A percentile compares a stretch with the other conserved stretches of the same genome.
Evolutionary conservation across 495 filamentous ascomycete species (phyloP).

Genomic region (Xylaria longipes): DNA sequence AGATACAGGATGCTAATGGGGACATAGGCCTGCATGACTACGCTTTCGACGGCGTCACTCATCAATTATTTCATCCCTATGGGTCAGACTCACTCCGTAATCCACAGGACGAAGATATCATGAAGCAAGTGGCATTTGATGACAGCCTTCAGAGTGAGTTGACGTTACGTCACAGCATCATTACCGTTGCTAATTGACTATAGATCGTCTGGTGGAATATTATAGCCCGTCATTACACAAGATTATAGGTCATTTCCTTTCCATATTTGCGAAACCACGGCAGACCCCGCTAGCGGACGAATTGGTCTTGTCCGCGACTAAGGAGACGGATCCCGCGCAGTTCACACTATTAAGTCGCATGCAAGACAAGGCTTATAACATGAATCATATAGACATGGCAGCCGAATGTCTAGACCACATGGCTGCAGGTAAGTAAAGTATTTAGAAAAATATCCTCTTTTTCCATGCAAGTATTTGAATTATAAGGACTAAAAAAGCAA

Average conservation of each 20-base stretch:
- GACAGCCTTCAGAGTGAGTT: constrained; percentile 65
- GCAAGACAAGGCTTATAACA: constrained; percentile 31
- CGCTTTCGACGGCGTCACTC: constrained; percentile 69
- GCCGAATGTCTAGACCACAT: constrained; percentile 59
- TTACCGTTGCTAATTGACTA: background rate
- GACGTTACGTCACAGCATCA: background rate
- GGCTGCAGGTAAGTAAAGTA: no score
- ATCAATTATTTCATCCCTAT: constrained; percentile 68
- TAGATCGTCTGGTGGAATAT: constrained; percentile 52
- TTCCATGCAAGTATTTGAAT: no score
- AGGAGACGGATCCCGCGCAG: constrained; percentile 41
- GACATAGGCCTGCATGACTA: constrained; percentile 61
- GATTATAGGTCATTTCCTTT: constrained; percentile 46
- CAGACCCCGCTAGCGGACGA: constrained; percentile 54
- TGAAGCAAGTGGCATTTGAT: constrained; percentile 70
- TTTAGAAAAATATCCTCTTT: no score
- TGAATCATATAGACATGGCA: constrained; percentile 51
- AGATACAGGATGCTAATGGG: constrained; percentile 13
- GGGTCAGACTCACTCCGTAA: constrained; percentile 62
- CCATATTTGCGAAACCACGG: constrained; percentile 50
- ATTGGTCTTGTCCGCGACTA: constrained; percentile 48
- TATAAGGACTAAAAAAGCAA: no score
- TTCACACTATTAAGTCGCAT: constrained; percentile 56
- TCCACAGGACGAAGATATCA: constrained; percentile 60
- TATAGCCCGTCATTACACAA: constrained; percentile 50